Evolutionary conservation across 2,329 filamentous ascomycete species (phyloP).

Genomic region (Chaetomium olivaceum): DNA sequence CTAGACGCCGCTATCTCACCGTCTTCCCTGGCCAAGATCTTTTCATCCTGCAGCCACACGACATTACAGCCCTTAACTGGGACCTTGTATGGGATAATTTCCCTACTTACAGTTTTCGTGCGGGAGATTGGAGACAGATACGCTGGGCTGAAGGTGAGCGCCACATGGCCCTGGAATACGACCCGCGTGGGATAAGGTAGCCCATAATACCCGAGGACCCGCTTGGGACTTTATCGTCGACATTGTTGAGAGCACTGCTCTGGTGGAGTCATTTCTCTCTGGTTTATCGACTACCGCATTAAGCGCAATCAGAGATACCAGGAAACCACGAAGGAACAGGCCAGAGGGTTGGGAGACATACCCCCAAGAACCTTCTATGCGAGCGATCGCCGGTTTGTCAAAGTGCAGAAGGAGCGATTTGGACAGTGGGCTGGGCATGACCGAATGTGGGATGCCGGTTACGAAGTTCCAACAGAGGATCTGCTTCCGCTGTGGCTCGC

Average conservation of each 20-base stretch:
- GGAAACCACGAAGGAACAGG: too few relatives aligned
- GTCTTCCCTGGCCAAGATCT: conserved; percentile 2
- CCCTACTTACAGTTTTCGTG: too few relatives aligned
- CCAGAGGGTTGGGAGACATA: not conserved
- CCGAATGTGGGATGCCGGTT: not conserved
- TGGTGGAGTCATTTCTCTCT: not conserved
- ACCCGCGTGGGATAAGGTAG: not conserved
- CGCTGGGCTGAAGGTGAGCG: too few relatives aligned
- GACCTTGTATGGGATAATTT: not conserved
- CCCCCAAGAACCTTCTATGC: not conserved
- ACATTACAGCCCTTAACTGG: not conserved
- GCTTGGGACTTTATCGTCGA: too few relatives aligned
- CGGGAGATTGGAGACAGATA: too few relatives aligned
- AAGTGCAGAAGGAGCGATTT: not conserved
- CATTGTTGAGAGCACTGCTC: not conserved
- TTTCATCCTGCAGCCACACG: not conserved
- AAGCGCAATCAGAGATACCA: conserved; percentile 2
- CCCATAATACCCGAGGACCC: too few relatives aligned
- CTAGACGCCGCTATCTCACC: not conserved
- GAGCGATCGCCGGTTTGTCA: not conserved
- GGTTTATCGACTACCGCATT: conserved; percentile 4
- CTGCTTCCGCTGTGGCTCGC: not conserved
- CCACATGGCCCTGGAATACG: conserved; percentile 1
- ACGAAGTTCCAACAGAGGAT: not conserved
- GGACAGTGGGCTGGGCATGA: not conserved